Evolutionary conservation across 192 early-diverging fungal species (phyloP).

Genomic region (Rhizoclosmatium sp.): DNA sequence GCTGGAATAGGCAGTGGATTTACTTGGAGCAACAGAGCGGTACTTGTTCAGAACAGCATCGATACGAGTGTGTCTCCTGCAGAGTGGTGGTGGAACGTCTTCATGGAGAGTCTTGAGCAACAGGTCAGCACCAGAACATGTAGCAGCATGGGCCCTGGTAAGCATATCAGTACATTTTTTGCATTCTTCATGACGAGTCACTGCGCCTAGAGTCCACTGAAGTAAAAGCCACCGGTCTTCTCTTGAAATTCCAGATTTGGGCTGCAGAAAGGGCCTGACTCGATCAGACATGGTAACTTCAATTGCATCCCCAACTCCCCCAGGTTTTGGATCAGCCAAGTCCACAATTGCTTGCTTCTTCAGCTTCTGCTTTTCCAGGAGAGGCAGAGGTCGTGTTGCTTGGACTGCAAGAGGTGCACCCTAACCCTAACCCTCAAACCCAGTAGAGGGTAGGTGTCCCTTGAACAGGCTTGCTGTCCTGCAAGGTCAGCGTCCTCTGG

Average conservation of each 20-base stretch:
- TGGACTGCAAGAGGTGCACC: too few relatives aligned
- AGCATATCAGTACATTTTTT: slow-evolving; percentile 3
- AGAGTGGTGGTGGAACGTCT: not conserved
- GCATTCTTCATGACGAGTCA: not conserved
- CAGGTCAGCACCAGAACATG: not conserved
- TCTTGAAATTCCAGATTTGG: not conserved
- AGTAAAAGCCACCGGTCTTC: too few relatives aligned
- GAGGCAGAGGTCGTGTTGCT: too few relatives aligned
- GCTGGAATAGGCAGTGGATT: too few relatives aligned
- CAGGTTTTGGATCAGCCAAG: not conserved
- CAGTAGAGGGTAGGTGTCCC: too few relatives aligned
- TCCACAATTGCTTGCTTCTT: not conserved
- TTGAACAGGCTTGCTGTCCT: too few relatives aligned
- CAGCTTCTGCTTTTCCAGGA: too few relatives aligned
- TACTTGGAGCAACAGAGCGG: too few relatives aligned
- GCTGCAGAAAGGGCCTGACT: not conserved
- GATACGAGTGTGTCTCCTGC: not conserved
- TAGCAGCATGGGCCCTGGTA: not conserved
- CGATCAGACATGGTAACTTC: not conserved
- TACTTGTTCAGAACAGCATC: not conserved
- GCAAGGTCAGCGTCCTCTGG: too few relatives aligned
- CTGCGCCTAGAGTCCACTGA: not conserved
- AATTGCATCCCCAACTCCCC: not conserved
- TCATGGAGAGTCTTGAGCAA: not conserved
- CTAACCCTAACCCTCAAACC: too few relatives aligned